Conservation (phyloP, 305 asterid species). For the Coffea humblotiana region DNA sequence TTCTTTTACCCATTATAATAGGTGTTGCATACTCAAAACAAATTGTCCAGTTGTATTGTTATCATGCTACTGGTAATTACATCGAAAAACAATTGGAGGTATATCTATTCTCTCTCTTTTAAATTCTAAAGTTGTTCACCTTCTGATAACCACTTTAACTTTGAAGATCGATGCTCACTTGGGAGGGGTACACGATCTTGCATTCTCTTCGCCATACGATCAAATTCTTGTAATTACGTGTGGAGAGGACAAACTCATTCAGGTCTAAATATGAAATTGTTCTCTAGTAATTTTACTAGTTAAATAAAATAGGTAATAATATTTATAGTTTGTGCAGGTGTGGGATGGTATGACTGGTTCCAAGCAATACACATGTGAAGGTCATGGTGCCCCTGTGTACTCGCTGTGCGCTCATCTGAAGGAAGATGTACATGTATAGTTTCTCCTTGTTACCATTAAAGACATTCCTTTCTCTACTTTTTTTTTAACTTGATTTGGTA, state of each 20-base stretch:
- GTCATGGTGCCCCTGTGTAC: constrained; percentile 64
- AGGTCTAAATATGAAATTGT: constrained; percentile 28
- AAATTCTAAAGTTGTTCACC: background rate
- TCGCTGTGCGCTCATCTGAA: constrained; percentile 55
- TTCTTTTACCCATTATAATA: constrained; percentile 19
- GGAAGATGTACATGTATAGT: constrained; percentile 42
- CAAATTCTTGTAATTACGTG: constrained; percentile 51
- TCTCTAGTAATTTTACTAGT: background rate
- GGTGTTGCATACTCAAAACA: constrained; percentile 56
- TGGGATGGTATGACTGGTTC: constrained; percentile 60
- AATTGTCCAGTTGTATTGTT: constrained; percentile 44
- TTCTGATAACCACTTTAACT: constrained; percentile 14
- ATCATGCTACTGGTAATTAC: constrained; percentile 26
- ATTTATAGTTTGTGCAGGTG: constrained; percentile 30
- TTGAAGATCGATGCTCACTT: constrained; percentile 63
- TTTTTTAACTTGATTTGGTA: background rate
- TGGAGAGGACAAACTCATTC: constrained; percentile 66
- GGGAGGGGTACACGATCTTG: constrained; percentile 67
- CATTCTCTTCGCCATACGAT: constrained; percentile 46
- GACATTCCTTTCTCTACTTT: background rate
- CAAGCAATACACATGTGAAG: constrained; percentile 54
- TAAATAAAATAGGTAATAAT: background rate
- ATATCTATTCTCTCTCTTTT: constrained; percentile 6
- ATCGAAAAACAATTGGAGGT: constrained; percentile 51
- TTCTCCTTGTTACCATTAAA: background rate